Conservation (phyloP, 768 basidiomycete genomes). For the Asterophora lycoperdoides region DNA sequence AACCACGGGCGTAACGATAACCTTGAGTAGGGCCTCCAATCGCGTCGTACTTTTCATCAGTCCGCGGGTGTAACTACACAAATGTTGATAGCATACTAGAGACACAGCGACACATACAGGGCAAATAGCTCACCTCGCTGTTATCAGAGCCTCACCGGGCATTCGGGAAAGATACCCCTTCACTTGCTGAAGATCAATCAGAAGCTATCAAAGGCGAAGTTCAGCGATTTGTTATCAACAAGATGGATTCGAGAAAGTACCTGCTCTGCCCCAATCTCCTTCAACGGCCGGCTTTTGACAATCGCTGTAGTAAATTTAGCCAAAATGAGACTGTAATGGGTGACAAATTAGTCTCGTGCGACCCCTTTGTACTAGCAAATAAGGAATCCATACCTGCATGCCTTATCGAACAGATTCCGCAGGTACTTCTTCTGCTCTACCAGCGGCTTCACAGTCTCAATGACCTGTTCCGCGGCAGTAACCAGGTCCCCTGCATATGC, state of each 20-base stretch:
- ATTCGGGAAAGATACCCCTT: conserved; percentile 80
- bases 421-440: conserved; percentile 95
- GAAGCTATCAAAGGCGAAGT: conserved; percentile 44
- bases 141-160: conserved; percentile 65
- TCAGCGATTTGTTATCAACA: not conserved
- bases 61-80: conserved; percentile 70
- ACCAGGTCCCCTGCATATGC: conserved; percentile 63
- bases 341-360: not conserved
- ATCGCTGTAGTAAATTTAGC: conserved; percentile 84
- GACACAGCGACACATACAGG: conserved; percentile 1
- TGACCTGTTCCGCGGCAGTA: conserved; percentile 67
- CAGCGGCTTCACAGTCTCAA: conserved; percentile 71
- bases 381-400: conserved; percentile 62
- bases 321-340: conserved; percentile 63
- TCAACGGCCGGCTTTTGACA: conserved; percentile 85
- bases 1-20: conserved; percentile 90
- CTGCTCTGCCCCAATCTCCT: conserved; percentile 95
- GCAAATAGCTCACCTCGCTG: conserved; percentile 44
- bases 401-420: conserved; percentile 91
- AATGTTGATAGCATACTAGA: conserved; percentile 4
- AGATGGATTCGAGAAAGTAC: conserved; percentile 30
- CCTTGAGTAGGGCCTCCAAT: conserved; percentile 90
- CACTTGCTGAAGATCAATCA: conserved; percentile 87
- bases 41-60: conserved; percentile 77
- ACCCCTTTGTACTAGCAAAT: not conserved